Evolutionary conservation across 768 basidiomycete genomes (phyloP), one percentile per base, ranked within the genome.

Genomic region (Pleurotus tuoliensis): DNA sequence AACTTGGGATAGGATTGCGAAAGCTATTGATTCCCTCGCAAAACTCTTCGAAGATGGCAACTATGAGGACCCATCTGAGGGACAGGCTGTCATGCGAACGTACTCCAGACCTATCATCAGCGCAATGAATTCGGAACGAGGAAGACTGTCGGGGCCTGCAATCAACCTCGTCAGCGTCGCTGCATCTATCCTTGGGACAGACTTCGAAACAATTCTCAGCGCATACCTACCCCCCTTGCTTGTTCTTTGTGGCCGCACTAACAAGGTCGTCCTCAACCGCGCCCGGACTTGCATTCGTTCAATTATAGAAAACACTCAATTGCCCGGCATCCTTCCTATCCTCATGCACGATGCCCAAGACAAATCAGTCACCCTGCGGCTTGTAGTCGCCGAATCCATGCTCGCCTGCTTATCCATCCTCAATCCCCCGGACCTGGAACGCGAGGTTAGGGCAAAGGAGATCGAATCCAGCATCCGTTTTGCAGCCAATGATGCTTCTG

Each of bases 361-460:
- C 67, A 93, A 92, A 66, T 84, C 87, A 13, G 68, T 74, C 16
- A 79, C 82, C 2, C 71, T 87, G 25, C 80, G 92, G 52, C 64
- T 88, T 4, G 77, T 79, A 15, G 81, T 83, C n/a, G 80, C 83
- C 3, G 89, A 92, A 67, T 76, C 82, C 27, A 75, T 84, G 0
- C 65, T 92, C 48, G 75, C 78, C 13, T 87, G 84, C 59, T 72
- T 93, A 52, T 88, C 88, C 58, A 84, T 80, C 62, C 86, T 85
- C 66, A 90, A 89, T 68, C 90, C 90, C 7, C 88, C 88, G 0
- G 88, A 92, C 61, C 67, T 92, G 27, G 88, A 89, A 68, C 87
- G 81, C 66, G 88, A 90, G 47, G 58, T 71, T 0, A 74, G 87
- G 13, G 84, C 82, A 0, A 75, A 74, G 45, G 83, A 88, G 40